Evolutionary conservation across 176 grass and related monocot genomes (phyloP), one percentile per base, ranked within the genome.

Genomic region (Raddia distichophylla): DNA sequence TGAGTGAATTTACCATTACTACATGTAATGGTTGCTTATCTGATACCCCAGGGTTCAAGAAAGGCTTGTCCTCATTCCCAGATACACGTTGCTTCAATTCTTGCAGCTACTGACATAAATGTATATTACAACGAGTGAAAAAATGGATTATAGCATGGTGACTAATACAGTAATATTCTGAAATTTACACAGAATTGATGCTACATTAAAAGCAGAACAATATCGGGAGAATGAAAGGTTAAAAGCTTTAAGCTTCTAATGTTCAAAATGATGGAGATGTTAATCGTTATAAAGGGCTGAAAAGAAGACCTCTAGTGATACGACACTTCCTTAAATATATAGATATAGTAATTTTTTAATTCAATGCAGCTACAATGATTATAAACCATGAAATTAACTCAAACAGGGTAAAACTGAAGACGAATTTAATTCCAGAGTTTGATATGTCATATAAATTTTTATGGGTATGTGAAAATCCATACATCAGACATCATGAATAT

Each of bases 11-110:
- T 86, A 93, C 97, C 91, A 99, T 99, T 74, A 96, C 91, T 10
- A 99, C 93, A 89, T 99, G 97, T 68, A 99, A 87, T 34, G 97
- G 97, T 77, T 93, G 93, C 85, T 99, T 99, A 73, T 99, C 93
- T 79, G 97, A 96, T 90, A 99, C 80, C 69, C 97, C 97, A 43
- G 93, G 97, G 71, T 90, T 99, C 74, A 90, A 76, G 70, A 93
- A 88, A 74, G 73, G 83, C 60, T 93, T 92, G 51, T 94, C 87
- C 69, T 96, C 90, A n/a, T 93, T 91, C 66, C 89, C 89, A 84
- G 93, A 95, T 71, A 91, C 83, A 86, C 91, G 86, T 48, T 90
- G 93, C 77, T 99, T 99, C 85, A 99, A 72, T 82, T 99, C 97
- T 99, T 99, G 93, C 83, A 99, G 74, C 97, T 99, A 99, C 89